Evolutionary conservation across 2,329 filamentous ascomycete species (phyloP), one percentile per base, ranked within the genome.

Genomic region (Ophiostoma fasciatum): DNA sequence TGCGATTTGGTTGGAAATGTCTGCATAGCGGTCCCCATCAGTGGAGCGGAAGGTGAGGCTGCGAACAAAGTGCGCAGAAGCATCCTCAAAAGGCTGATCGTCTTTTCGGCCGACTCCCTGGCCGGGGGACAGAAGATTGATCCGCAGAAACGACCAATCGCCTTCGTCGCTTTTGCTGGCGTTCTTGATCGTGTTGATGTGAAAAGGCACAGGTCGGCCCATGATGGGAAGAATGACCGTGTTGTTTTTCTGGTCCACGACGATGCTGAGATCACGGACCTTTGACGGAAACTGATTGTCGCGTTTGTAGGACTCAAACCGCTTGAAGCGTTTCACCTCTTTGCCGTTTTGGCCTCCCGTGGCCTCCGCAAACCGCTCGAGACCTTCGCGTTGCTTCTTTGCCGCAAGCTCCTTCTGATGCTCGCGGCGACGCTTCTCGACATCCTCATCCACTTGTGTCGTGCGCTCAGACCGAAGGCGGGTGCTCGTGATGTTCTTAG

Each of bases 261-360:
- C 71, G 42, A 98, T 84, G 43, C 82, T 78, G 38, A 96, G 66
- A 49, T 94, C 88, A 54, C 81, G 80, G 46, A 93, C 76, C 51
- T 76, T 78, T 12, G 70, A 53, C 2, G 90, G 90, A 36, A 98
- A 75, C 56, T 96, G 88, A 48, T 92, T 94, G 56, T 96, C 90
- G 42, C 88, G 76, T 66, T 96, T 98, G 64, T 98, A 98, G 0
- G 90, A 98, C 58, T 98, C 90, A 52, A 96, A 98, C 38, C 85
- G 82, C 64, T 96, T 96, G 67, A 98, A 96, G 61, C 88, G 93
- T 68, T 96, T 96, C 55, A 92, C 80, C 46, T 90, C 80, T n/a
- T 78, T 77, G 23, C 88, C 90, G 50, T 94, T 90, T 45, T 88
- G 68, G 39, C 79, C 83, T 40, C 77, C 80, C 0, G 81, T 87